Percentiles rank a stretch among this genome's conserved stretches.
phyloP scores from a whole-genome alignment of 208 protist species.

The Acanthamoeba polyphaga region DNA sequence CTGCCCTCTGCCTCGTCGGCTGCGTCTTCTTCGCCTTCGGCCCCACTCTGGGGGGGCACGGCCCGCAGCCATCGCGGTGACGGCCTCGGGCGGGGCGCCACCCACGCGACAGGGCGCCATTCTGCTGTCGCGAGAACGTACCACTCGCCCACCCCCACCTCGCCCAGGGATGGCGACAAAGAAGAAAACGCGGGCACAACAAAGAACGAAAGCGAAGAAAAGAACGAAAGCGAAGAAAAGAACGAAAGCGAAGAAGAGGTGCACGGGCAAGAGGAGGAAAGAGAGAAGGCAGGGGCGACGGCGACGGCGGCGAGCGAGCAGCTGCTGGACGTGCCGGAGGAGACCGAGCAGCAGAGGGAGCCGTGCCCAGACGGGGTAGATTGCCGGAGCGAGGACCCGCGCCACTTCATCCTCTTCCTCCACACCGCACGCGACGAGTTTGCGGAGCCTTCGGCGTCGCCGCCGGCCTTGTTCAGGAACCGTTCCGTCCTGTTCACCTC shows the following conservation, averaged over 20 bases:
- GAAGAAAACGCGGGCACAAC: background rate
- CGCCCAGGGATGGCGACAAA: background rate
- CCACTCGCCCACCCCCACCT: background rate
- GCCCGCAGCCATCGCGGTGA: background rate
- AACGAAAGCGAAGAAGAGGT: background rate
- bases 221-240: background rate
- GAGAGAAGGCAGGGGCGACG: background rate
- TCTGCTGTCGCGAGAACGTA: background rate
- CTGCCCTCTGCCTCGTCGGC: no score
- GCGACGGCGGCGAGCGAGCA: background rate
- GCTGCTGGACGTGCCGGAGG: constrained; percentile 9
- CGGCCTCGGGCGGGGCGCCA: background rate
- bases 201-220: background rate
- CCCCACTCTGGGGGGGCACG: background rate
- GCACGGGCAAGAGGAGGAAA: background rate
- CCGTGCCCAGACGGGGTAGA: background rate
- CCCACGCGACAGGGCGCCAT: background rate
- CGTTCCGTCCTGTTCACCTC: background rate
- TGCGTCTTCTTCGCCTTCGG: no score
- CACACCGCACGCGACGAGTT: constrained; percentile 33
- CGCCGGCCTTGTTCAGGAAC: background rate
- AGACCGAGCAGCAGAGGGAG: constrained; percentile 14
- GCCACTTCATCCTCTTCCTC: constrained; percentile 11
- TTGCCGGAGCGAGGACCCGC: constrained; percentile 7
- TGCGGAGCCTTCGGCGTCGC: background rate